phyloP scores from a whole-genome alignment of 129 eudicot genomes.

The Flaveria sonorensis region DNA sequence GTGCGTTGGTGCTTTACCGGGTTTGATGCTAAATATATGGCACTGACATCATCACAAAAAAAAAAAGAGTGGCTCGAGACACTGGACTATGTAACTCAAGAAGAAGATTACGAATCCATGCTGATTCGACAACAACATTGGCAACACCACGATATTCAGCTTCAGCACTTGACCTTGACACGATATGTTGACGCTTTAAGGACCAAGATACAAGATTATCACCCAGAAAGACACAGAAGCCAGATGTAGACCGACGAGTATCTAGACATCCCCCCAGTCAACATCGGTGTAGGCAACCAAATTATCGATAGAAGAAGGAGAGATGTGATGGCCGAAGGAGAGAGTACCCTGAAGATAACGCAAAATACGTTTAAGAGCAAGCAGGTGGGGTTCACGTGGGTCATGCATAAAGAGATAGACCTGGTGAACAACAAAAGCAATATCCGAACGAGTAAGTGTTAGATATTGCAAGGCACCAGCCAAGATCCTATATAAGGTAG shows the following conservation, averaged over 20 bases:
- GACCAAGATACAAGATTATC: not conserved
- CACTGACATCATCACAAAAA: not conserved
- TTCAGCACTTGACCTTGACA: too few relatives aligned
- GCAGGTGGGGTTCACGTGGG: not conserved
- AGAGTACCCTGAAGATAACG: not conserved
- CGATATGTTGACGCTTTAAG: not conserved
- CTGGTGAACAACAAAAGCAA: not conserved
- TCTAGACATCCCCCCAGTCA: too few relatives aligned
- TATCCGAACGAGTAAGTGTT: not conserved
- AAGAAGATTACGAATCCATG: not conserved
- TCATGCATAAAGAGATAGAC: not conserved
- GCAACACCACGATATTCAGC: too few relatives aligned
- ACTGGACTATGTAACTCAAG: not conserved
- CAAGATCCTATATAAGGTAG: not conserved
- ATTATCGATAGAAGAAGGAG: not conserved
- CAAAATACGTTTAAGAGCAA: not conserved
- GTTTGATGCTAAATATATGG: not conserved
- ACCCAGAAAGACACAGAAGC: not conserved
- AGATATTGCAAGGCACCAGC: not conserved
- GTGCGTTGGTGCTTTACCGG: not conserved
- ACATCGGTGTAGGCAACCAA: not conserved
- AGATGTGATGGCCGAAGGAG: not conserved
- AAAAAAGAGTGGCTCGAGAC: not conserved
- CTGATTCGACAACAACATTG: too few relatives aligned
- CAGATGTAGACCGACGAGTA: not conserved